phyloP scores from a whole-genome alignment of 345 rosid species.

The Populus davidiana region DNA sequence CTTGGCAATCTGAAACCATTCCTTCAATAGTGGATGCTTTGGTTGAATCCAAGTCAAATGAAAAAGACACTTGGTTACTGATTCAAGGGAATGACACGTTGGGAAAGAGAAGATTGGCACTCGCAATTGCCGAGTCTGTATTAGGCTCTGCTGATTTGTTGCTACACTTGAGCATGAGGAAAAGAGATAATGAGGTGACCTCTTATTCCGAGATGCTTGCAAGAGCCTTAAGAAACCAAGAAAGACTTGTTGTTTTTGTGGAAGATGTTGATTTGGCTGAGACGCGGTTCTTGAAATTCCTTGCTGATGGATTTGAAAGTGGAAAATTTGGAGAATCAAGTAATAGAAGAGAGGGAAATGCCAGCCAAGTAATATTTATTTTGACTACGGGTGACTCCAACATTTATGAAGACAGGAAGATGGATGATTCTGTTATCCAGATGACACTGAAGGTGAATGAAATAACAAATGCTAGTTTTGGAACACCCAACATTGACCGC shows the following conservation, averaged over 20 bases:
- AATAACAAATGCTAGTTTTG: conserved; percentile 18
- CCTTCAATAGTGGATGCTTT: conserved; percentile 50
- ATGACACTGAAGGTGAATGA: conserved; percentile 52
- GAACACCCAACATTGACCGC: conserved; percentile 17
- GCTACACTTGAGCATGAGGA: conserved; percentile 44
- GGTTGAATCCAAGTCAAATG: conserved; percentile 28
- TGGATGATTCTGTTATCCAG: conserved; percentile 39
- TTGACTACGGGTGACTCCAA: conserved; percentile 44
- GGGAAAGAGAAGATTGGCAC: conserved; percentile 75
- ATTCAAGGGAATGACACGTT: conserved; percentile 62
- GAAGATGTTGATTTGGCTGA: conserved; percentile 65
- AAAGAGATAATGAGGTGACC: conserved; percentile 20
- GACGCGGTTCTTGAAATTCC: conserved; percentile 41
- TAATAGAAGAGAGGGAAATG: conserved; percentile 13
- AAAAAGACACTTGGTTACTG: conserved; percentile 53
- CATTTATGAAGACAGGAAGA: conserved; percentile 16
- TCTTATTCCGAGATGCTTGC: conserved; percentile 34
- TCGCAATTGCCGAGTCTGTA: conserved; percentile 52
- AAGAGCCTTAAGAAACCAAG: conserved; percentile 27
- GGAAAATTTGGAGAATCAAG: conserved; percentile 33
- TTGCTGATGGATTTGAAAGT: conserved; percentile 44
- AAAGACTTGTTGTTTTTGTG: conserved; percentile 49
- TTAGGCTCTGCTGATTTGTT: conserved; percentile 52
- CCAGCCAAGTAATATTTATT: conserved; percentile 45
- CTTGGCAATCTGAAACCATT: conserved; percentile 67